Evolutionary conservation across 1,284 basidiomycete species (phyloP).

Genomic region (Marasmius fiardii): DNA sequence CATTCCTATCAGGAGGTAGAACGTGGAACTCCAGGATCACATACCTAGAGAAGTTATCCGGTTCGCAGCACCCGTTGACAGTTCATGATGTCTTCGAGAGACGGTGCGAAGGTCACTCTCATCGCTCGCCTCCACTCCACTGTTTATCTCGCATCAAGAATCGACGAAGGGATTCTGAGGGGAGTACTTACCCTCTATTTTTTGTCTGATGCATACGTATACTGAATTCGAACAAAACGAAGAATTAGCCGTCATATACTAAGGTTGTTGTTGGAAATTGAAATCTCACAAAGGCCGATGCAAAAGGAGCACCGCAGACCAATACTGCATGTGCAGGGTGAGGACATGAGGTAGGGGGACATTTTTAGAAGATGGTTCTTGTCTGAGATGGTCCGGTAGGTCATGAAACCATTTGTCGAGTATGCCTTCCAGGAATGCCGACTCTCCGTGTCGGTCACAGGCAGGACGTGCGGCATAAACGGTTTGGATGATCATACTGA

Average conservation of each 20-base stretch:
- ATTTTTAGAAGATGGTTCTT: constrained; percentile 43
- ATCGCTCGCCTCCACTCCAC: constrained; percentile 43
- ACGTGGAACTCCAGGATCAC: constrained; percentile 14
- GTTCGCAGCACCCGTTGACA: constrained; percentile 72
- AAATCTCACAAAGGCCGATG: constrained; percentile 77
- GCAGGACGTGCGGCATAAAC: constrained; percentile 71
- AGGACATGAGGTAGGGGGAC: constrained; percentile 61
- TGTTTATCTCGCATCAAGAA: background rate
- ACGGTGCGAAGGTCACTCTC: constrained; percentile 33
- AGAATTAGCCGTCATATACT: background rate
- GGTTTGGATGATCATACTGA: constrained; percentile 66
- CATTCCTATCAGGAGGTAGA: constrained; percentile 3
- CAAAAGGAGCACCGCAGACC: constrained; percentile 75
- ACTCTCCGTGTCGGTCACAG: constrained; percentile 54
- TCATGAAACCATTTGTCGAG: constrained; percentile 80
- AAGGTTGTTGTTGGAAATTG: constrained; percentile 9
- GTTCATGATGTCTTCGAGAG: constrained; percentile 65
- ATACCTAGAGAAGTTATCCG: constrained; percentile 74
- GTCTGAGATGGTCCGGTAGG: constrained; percentile 66
- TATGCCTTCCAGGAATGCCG: constrained; percentile 56
- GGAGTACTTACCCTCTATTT: constrained; percentile 25
- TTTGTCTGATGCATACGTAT: constrained; percentile 12
- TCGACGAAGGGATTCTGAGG: background rate
- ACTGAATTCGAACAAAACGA: background rate
- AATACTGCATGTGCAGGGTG: constrained; percentile 83